A percentile compares a stretch with the other conserved stretches of the same genome.
Conservation (phyloP, 768 basidiomycete genomes). For the Leccinum obscurum region DNA sequence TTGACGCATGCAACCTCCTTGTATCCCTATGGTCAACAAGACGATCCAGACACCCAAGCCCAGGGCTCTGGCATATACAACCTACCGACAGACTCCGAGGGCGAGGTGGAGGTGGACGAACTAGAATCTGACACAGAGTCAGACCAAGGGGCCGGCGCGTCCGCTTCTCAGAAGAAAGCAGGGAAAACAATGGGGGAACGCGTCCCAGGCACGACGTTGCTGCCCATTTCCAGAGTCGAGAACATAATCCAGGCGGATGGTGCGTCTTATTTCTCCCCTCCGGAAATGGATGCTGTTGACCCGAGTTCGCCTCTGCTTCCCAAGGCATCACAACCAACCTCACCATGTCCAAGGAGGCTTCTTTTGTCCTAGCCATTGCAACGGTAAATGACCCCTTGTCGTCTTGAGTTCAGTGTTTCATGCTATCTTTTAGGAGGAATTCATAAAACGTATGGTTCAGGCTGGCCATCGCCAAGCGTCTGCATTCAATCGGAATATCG, state of each 20-base stretch:
- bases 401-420: constrained; percentile 13
- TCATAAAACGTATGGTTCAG: constrained; percentile 72
- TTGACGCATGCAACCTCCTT: constrained; percentile 34
- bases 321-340: constrained; percentile 60
- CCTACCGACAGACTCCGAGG: constrained; percentile 36
- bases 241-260: constrained; percentile 81
- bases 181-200: constrained; percentile 41
- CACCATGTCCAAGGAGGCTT: constrained; percentile 72
- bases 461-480: constrained; percentile 68
- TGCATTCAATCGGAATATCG: constrained; percentile 53
- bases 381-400: constrained; percentile 48
- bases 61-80: constrained; percentile 32
- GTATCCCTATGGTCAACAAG: constrained; percentile 30
- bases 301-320: constrained; percentile 14
- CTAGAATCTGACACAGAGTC: constrained; percentile 36
- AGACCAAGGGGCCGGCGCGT: constrained; percentile 28
- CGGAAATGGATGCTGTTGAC: constrained; percentile 14
- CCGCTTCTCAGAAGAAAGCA: constrained; percentile 27
- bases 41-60: constrained; percentile 26
- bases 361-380: constrained; percentile 73
- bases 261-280: constrained; percentile 32
- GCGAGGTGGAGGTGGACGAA: constrained; percentile 35
- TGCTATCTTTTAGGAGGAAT: constrained; percentile 65
- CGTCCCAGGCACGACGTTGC: constrained; percentile 61
- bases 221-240: constrained; percentile 69